Evolutionary conservation across 1,139 yeast species (phyloP).

Genomic region (Candida sp.): DNA sequence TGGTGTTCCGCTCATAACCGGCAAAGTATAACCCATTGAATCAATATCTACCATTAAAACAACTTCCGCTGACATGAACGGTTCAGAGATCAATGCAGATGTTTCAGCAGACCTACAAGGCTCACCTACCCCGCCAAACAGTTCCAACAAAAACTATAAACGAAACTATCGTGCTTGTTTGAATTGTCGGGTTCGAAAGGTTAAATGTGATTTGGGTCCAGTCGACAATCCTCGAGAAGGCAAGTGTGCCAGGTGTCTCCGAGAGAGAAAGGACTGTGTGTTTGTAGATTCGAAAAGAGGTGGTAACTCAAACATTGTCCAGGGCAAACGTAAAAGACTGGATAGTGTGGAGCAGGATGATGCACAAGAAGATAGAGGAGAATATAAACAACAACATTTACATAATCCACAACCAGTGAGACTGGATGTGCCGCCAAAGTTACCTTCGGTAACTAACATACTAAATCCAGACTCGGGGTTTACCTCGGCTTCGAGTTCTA

Average conservation of each 20-base stretch:
- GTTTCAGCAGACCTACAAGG: neutral
- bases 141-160: conserved; percentile 24
- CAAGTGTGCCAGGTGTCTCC: conserved; percentile 79
- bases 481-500: neutral
- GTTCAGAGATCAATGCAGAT: neutral
- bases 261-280: conserved; percentile 80
- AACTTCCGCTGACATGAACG: neutral
- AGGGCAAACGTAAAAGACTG: conserved; percentile 26
- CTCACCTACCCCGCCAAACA: neutral
- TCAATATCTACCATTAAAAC: neutral
- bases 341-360: neutral
- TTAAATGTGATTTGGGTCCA: conserved; percentile 81
- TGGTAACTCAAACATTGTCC: conserved; percentile 44
- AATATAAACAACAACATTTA: neutral
- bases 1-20: neutral
- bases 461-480: neutral
- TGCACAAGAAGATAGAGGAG: neutral
- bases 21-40: neutral
- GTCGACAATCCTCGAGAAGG: conserved; percentile 72
- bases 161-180: conserved; percentile 82
- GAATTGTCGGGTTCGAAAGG: conserved; percentile 79
- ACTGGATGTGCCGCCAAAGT: conserved; percentile 1
- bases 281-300: conserved; percentile 67
- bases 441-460: conserved; percentile 1
- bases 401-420: neutral